Conservation (phyloP, 2,329 filamentous ascomycete genomes). For the Beauveria sp. region DNA sequence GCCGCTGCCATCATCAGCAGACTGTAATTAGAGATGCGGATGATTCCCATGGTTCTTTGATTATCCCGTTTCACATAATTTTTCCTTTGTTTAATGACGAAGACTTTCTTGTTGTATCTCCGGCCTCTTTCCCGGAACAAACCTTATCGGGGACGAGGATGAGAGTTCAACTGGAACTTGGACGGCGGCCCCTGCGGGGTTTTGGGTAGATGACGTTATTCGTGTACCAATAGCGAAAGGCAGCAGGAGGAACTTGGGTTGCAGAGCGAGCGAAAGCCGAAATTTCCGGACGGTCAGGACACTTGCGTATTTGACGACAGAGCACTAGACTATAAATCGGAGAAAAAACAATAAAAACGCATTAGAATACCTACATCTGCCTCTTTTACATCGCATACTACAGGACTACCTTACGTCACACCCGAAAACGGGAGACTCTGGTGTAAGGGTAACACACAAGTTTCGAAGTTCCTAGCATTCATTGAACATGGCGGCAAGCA, state of each 20-base stretch:
- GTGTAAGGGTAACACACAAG: not conserved
- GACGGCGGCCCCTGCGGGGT: not conserved
- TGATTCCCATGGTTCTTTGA: slow-evolving; percentile 10
- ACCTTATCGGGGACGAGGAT: not conserved
- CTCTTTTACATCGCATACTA: not conserved
- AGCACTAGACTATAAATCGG: slow-evolving; percentile 1
- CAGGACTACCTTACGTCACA: not conserved
- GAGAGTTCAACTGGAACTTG: not conserved
- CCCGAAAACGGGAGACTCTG: not conserved
- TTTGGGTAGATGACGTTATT: slow-evolving; percentile 10
- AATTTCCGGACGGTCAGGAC: not conserved
- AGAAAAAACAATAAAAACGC: slow-evolving; percentile 6
- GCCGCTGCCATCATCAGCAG: slow-evolving; percentile 79
- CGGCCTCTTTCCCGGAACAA: not conserved
- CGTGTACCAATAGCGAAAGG: slow-evolving; percentile 9
- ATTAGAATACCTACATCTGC: slow-evolving; percentile 5
- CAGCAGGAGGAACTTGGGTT: slow-evolving; percentile 1
- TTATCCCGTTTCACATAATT: slow-evolving; percentile 7
- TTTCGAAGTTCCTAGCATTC: not conserved
- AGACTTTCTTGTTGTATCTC: not conserved
- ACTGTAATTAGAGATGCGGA: slow-evolving; percentile 35
- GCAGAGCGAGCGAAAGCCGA: not conserved
- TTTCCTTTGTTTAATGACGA: slow-evolving; percentile 8
- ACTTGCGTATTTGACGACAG: not conserved
- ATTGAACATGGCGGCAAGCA: not conserved